Evolutionary conservation across 2,329 filamentous ascomycete genomes (phyloP).

Genomic region (Xenoacremonium recifei): DNA sequence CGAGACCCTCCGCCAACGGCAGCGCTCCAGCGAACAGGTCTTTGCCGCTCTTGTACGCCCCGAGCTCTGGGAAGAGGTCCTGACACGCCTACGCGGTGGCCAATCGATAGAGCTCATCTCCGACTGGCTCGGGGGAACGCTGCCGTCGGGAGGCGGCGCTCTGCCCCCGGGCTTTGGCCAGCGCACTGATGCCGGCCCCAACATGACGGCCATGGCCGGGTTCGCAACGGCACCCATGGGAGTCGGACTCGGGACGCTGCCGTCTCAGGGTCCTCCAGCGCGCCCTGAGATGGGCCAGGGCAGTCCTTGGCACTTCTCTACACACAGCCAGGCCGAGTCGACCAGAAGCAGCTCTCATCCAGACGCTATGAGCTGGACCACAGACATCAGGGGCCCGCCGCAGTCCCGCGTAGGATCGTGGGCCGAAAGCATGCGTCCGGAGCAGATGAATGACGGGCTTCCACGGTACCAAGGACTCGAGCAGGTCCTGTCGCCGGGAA

Average conservation of each 20-base stretch:
- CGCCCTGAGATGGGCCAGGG: slow-evolving; percentile 41
- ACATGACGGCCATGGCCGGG: slow-evolving; percentile 22
- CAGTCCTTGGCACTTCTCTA: slow-evolving; percentile 50
- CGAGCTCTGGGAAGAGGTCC: slow-evolving; percentile 52
- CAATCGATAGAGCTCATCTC: slow-evolving; percentile 55
- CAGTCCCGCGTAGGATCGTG: slow-evolving; percentile 50
- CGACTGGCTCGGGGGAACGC: slow-evolving; percentile 46
- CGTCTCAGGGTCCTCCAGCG: slow-evolving; percentile 29
- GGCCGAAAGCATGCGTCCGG: slow-evolving; percentile 43
- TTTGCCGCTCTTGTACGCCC: slow-evolving; percentile 52
- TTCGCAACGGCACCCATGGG: slow-evolving; percentile 33
- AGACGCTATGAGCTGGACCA: slow-evolving; percentile 46
- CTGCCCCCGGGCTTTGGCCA: slow-evolving; percentile 25
- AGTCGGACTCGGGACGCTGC: slow-evolving; percentile 27
- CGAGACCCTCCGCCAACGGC: slow-evolving; percentile 52
- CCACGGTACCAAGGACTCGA: slow-evolving; percentile 42
- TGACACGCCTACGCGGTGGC: slow-evolving; percentile 52
- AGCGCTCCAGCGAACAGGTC: slow-evolving; percentile 55
- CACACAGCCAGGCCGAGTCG: slow-evolving; percentile 45
- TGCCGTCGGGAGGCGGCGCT: slow-evolving; percentile 30
- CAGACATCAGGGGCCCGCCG: slow-evolving; percentile 37
- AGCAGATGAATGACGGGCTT: slow-evolving; percentile 29
- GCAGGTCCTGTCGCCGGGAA: slow-evolving; percentile 47
- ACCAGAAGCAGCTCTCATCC: slow-evolving; percentile 47
- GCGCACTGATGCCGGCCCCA: slow-evolving; percentile 12